Base-by-base conservation (phyloP, 2,329 filamentous ascomycete genomes). In the Beauveria varroae region DNA sequence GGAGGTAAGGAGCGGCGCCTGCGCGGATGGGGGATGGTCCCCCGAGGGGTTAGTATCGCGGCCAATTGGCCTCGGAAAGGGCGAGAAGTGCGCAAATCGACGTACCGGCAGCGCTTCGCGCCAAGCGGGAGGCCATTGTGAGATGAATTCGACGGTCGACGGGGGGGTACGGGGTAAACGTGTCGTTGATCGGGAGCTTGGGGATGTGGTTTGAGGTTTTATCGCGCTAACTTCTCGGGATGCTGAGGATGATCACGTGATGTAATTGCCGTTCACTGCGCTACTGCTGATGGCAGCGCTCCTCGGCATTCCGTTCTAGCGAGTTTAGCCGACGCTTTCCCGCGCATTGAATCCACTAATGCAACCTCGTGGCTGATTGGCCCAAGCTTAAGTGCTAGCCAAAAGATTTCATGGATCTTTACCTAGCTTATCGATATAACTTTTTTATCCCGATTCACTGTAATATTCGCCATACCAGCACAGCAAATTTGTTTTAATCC, bases 91-190 rank as follows among this genome's bases (percentile, higher is more conserved):
- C 14, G 58, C 51, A 51, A 43, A 61, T 60, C 28, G 57, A 87
- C 91, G 78, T 87, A 98, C 93, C 90, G 81, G 93, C 82, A 81
- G 92, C 91, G 85, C 87, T 93, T 86, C 90, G 92, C 86, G 89
- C 91, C 83, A 98, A 86, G 85, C 93, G 91, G 80, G 91, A 96
- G 85, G 93, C 93, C 93, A 98, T 98, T 89, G 83, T 90, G 84
- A 78, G 77, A 80, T 82, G 77, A 79, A 79, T 76, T 79, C 77
- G 78, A 79, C 80, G 81, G 78, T 79, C 77, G 78, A 79, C 80
- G 81, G 78, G 58, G 58, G 58, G 51, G 74, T 78, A 74, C 73
- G 74, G 72, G 68, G 72, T 68, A 67, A 70, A 72, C 72, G 76
- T 75, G 71, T 74, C 74, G 75, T 74, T 78, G 73, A 71, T 73